Evolutionary conservation across 2,329 filamentous ascomycete genomes (phyloP).

Genomic region (Amphichorda felina): DNA sequence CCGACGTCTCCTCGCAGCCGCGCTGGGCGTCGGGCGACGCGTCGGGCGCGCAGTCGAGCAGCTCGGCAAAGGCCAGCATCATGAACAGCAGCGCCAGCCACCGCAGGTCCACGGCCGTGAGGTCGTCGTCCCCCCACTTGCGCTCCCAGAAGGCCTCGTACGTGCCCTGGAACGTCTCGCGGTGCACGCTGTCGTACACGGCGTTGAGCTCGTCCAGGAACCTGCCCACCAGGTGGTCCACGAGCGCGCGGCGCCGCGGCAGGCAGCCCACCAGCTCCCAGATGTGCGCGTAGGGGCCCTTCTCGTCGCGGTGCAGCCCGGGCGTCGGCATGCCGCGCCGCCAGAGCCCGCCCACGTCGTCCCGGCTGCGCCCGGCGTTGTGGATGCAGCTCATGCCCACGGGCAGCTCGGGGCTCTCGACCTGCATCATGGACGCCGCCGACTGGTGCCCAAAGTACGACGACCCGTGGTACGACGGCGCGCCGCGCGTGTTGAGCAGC

Average conservation of each 20-base stretch:
- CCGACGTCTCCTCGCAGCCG: slow-evolving; percentile 22
- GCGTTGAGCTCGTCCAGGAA: slow-evolving; percentile 23
- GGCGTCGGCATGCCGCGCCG: background rate
- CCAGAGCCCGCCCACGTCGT: no score
- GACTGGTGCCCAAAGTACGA: slow-evolving; percentile 20
- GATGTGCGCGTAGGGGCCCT: slow-evolving; percentile 18
- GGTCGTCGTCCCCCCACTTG: slow-evolving; percentile 25
- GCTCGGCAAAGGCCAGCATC: slow-evolving; percentile 23
- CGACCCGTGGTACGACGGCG: slow-evolving; percentile 16
- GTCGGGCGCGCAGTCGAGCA: slow-evolving; percentile 19
- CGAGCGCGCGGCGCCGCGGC: slow-evolving; percentile 21
- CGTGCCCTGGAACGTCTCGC: slow-evolving; percentile 17
- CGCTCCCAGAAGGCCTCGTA: slow-evolving; percentile 25
- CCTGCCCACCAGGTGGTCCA: slow-evolving; percentile 19
- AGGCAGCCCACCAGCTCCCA: slow-evolving; percentile 27
- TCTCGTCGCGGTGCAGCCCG: slow-evolving; percentile 6
- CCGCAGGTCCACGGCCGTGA: slow-evolving; percentile 23
- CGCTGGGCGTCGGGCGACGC: slow-evolving; percentile 19
- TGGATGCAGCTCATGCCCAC: slow-evolving; percentile 9
- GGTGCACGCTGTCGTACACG: slow-evolving; percentile 22
- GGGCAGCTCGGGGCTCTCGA: slow-evolving; percentile 11
- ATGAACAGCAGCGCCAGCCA: slow-evolving; percentile 29
- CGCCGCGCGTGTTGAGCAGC: slow-evolving; percentile 16
- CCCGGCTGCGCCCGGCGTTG: background rate
- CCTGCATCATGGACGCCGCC: slow-evolving; percentile 17